Percentiles rank a stretch among this genome's conserved stretches.
Conservation (phyloP, 305 asterid species). For the Ilex paraguariensis region DNA sequence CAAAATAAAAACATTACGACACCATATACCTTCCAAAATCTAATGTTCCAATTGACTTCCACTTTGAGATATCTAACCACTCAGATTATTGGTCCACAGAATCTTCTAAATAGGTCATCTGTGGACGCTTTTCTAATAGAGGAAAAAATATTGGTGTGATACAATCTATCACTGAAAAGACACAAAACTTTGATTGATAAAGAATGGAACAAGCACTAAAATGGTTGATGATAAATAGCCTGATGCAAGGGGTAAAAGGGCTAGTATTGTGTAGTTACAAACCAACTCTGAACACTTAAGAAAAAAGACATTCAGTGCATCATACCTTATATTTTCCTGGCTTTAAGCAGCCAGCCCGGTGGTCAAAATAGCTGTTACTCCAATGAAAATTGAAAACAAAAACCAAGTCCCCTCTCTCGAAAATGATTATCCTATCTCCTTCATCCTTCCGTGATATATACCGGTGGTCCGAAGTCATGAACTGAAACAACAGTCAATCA, state of each 20-base stretch:
- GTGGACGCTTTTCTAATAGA: no score
- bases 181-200: no score
- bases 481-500: constrained; percentile 39
- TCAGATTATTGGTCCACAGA: no score
- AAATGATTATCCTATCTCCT: constrained; percentile 68
- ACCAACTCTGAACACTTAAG: not conserved
- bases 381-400: constrained; percentile 94
- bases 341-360: constrained; percentile 76
- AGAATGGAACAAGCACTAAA: no score
- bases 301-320: constrained; percentile 1
- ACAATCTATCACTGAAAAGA: no score
- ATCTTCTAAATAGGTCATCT: no score
- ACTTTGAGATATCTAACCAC: no score
- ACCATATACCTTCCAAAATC: no score
- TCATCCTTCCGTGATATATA: constrained; percentile 85
- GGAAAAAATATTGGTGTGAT: no score
- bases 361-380: constrained; percentile 76
- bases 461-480: constrained; percentile 96
- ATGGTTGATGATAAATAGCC: no score
- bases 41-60: no score
- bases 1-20: no score
- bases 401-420: constrained; percentile 80
- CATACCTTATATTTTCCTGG: constrained; percentile 95
- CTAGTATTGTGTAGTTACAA: not conserved
- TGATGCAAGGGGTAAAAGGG: not conserved